Conservation (phyloP, 495 filamentous ascomycete species). For the Lophiostoma macrostomum region DNA sequence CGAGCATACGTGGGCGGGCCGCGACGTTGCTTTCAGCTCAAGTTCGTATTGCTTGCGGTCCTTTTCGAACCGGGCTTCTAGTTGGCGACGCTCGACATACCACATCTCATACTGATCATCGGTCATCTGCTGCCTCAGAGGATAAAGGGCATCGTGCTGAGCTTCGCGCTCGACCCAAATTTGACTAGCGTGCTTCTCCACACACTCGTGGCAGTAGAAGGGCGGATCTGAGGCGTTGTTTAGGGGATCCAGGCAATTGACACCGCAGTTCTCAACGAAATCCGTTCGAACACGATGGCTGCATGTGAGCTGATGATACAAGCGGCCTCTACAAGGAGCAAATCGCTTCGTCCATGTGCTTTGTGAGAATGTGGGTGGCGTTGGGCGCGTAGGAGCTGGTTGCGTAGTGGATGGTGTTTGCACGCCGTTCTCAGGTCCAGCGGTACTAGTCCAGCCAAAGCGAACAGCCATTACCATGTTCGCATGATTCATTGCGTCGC, state of each 20-base stretch:
- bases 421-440: not conserved
- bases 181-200: slow-evolving; percentile 2
- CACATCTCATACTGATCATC: slow-evolving; percentile 23
- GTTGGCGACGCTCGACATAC: slow-evolving; percentile 20
- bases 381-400: not conserved
- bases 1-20: slow-evolving; percentile 18
- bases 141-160: slow-evolving; percentile 18
- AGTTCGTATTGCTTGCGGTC: slow-evolving; percentile 16
- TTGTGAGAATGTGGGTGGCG: not conserved
- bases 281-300: slow-evolving; percentile 28
- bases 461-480: slow-evolving; percentile 14
- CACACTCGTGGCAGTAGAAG: slow-evolving; percentile 30
- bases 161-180: slow-evolving; percentile 15
- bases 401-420: not conserved
- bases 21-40: slow-evolving; percentile 6
- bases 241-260: slow-evolving; percentile 23
- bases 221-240: not conserved
- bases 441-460: slow-evolving; percentile 27
- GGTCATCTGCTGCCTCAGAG: slow-evolving; percentile 13
- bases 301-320: slow-evolving; percentile 28
- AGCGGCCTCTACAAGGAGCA: slow-evolving; percentile 14
- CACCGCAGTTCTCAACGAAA: slow-evolving; percentile 26
- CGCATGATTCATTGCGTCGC: slow-evolving; percentile 20
- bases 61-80: slow-evolving; percentile 2
- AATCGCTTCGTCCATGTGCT: slow-evolving; percentile 14